These are phyloP conservation scores for Trametes meyenii DNA, from an alignment of 768 basidiomycete genomes.

Conservation along the genomic window DNA sequence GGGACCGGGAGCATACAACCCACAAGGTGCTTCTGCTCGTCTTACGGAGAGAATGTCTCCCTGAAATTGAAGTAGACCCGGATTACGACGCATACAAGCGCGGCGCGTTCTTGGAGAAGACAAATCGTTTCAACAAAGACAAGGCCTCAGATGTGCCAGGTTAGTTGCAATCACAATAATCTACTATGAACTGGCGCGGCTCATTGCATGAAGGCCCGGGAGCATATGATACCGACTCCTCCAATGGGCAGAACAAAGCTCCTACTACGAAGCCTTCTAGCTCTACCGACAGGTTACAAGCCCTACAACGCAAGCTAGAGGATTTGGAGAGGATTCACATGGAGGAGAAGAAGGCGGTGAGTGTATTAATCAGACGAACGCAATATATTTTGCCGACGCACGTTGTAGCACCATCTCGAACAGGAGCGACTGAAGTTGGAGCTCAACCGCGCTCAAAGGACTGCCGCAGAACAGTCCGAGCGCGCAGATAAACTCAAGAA, in stretches of 20 bases:
- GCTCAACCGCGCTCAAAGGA: conserved; percentile 50
- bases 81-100: conserved; percentile 56
- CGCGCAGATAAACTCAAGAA: conserved; percentile 65
- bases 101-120: conserved; percentile 60
- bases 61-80: conserved; percentile 37
- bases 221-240: conserved; percentile 32
- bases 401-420: conserved; percentile 58
- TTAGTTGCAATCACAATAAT: conserved; percentile 25
- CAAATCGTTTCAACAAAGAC: conserved; percentile 53
- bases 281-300: conserved; percentile 50
- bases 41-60: background rate
- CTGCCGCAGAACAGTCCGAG: conserved; percentile 51
- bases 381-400: conserved; percentile 6
- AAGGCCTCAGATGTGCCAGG: conserved; percentile 47
- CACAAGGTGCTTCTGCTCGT: conserved; percentile 38
- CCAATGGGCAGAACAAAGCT: conserved; percentile 32
- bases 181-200: background rate
- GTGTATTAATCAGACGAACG: conserved; percentile 26
- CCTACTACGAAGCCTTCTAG: conserved; percentile 24
- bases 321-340: conserved; percentile 63
- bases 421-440: conserved; percentile 63
- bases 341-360: conserved; percentile 67
- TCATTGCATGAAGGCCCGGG: conserved; percentile 37
- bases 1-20: conserved; percentile 53
- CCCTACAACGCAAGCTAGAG: conserved; percentile 64